Conservation (phyloP, 2,329 filamentous ascomycete species). For the Trichoderma asperellum region DNA sequence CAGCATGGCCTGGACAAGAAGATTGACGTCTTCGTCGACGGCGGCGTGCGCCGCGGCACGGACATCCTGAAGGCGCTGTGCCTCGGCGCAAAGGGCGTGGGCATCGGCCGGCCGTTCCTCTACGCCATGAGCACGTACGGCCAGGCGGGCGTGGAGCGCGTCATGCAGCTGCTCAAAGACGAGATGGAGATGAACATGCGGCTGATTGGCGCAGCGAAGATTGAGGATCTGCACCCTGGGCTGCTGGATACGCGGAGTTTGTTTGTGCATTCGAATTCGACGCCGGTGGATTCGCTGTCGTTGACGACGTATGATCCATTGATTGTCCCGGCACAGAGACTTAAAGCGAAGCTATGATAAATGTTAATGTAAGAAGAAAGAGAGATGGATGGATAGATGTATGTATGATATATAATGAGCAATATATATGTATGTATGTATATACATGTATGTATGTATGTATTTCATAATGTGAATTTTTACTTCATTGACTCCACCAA, state of each 20-base stretch:
- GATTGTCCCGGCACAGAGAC: conserved; percentile 55
- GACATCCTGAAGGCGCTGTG: conserved; percentile 96
- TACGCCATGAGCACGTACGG: conserved; percentile 97
- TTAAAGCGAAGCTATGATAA: conserved; percentile 56
- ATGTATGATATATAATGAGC: conserved; percentile 21
- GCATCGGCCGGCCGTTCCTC: conserved; percentile 91
- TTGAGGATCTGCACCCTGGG: conserved; percentile 79
- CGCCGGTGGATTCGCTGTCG: conserved; percentile 54
- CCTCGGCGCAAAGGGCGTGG: conserved; percentile 87
- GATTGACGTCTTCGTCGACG: conserved; percentile 89
- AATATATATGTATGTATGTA: conserved; percentile 4
- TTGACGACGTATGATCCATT: conserved; percentile 58
- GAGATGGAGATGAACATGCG: conserved; percentile 99
- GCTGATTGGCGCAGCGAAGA: conserved; percentile 75
- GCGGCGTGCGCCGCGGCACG: conserved; percentile 84
- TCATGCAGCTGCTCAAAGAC: conserved; percentile 90
- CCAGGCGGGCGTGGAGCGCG: conserved; percentile 80
- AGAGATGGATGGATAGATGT: background rate
- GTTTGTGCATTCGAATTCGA: conserved; percentile 53
- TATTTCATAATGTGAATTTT: background rate
- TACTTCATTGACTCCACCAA: background rate
- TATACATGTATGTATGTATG: conserved; percentile 3
- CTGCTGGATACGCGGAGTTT: conserved; percentile 79
- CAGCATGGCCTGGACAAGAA: conserved; percentile 72
- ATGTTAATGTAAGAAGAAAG: background rate